phyloP scores from a whole-genome alignment of 139 green algal genomes.

The Gonium pectorale region DNA sequence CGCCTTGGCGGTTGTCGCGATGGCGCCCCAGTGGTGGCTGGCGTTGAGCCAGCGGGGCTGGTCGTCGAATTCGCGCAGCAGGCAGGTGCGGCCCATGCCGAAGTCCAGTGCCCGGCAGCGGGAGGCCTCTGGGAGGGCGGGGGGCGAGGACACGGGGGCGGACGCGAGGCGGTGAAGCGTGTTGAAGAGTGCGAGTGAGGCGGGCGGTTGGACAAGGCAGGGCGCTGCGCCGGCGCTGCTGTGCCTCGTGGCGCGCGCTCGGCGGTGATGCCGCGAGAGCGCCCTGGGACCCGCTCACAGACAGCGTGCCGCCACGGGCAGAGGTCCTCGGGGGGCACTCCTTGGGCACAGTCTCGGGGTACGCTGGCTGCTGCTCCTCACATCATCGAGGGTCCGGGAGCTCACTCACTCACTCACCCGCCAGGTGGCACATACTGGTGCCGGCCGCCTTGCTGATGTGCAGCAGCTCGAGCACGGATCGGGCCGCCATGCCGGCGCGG shows the following conservation, averaged over 20 bases:
- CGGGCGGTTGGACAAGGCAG: no score
- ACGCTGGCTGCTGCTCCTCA: no score
- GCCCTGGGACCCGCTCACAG: no score
- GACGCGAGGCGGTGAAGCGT: neutral
- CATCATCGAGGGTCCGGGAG: no score
- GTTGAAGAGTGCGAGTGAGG: neutral
- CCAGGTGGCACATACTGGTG: slow-evolving; percentile 31
- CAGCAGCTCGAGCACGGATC: slow-evolving; percentile 12
- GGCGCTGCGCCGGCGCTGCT: no score
- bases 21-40: slow-evolving; percentile 16
- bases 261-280: no score
- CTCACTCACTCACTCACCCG: slow-evolving; percentile 21
- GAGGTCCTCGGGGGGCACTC: no score
- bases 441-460: slow-evolving; percentile 39
- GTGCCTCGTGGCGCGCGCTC: no score
- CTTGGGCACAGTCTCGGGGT: no score
- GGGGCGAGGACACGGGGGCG: neutral
- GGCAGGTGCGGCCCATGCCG: slow-evolving; percentile 35
- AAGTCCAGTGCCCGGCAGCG: slow-evolving; percentile 2
- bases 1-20: neutral
- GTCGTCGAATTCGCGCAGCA: slow-evolving; percentile 39
- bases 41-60: slow-evolving; percentile 39
- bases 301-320: no score
- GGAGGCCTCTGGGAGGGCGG: neutral
- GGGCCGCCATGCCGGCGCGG: neutral